Conservation (phyloP, 352 stramenopile species). For the Pythium plurisporium region DNA sequence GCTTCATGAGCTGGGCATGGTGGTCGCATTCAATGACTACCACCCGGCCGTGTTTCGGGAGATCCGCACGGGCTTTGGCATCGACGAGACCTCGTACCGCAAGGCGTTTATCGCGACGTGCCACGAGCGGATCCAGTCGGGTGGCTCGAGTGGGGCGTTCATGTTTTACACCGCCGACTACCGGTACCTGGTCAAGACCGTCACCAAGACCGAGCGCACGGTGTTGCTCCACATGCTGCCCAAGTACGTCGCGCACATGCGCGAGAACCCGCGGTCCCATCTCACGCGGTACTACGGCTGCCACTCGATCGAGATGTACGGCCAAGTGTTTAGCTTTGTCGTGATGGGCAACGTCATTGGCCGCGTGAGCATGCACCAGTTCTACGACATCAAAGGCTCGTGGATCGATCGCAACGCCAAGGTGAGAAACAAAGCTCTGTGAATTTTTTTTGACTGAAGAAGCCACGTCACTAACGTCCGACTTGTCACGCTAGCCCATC, state of each 20-base stretch:
- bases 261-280: slow-evolving; percentile 68
- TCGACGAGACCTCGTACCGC: slow-evolving; percentile 71
- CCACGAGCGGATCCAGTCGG: slow-evolving; percentile 78
- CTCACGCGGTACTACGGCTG: slow-evolving; percentile 89
- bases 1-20: slow-evolving; percentile 79
- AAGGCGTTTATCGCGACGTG: slow-evolving; percentile 78
- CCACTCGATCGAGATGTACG: slow-evolving; percentile 89
- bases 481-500: slow-evolving; percentile 52
- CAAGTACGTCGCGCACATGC: slow-evolving; percentile 79
- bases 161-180: slow-evolving; percentile 91
- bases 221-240: slow-evolving; percentile 82
- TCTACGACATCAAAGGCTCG: slow-evolving; percentile 90
- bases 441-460: too few species aligned
- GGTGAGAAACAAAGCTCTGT: too few species aligned
- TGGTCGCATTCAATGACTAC: slow-evolving; percentile 78
- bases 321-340: slow-evolving; percentile 84
- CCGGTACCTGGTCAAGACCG: slow-evolving; percentile 85
- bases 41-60: slow-evolving; percentile 65
- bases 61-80: slow-evolving; percentile 72
- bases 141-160: slow-evolving; percentile 84
- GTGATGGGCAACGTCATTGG: slow-evolving; percentile 90
- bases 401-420: slow-evolving; percentile 84
- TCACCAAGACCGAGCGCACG: slow-evolving; percentile 70
- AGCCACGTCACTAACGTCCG: too few species aligned
- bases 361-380: slow-evolving; percentile 79